Evolutionary conservation across 2,329 filamentous ascomycete genomes (phyloP).

Genomic region (Chaetomium strumarium): DNA sequence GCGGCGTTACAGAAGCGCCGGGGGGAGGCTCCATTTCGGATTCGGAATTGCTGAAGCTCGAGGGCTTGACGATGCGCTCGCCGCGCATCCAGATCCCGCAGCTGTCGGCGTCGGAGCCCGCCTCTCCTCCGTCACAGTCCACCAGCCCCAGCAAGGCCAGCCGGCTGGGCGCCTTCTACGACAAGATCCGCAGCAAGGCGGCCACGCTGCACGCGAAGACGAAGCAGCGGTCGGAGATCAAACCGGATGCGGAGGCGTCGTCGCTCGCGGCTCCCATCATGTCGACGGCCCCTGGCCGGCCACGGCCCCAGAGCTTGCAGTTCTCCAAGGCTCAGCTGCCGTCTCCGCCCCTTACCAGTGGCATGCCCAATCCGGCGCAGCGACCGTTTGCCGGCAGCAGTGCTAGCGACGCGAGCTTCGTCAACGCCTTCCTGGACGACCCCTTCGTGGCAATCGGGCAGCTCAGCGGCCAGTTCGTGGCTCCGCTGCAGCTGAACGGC

Average conservation of each 20-base stretch:
- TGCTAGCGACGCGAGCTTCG: constrained; percentile 16
- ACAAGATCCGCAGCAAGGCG: constrained; percentile 29
- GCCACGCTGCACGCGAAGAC: constrained; percentile 15
- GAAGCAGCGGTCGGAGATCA: not conserved
- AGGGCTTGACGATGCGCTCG: constrained; percentile 30
- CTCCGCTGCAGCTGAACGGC: constrained; percentile 19
- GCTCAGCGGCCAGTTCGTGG: constrained; percentile 8
- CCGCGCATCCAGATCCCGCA: constrained; percentile 22
- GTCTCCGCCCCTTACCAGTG: constrained; percentile 20
- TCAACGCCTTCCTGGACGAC: constrained; percentile 27
- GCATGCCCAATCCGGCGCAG: constrained; percentile 10
- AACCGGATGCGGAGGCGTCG: not conserved
- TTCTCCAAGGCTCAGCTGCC: constrained; percentile 14
- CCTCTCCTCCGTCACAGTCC: constrained; percentile 20
- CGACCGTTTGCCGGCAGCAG: not conserved
- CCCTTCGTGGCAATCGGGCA: constrained; percentile 23
- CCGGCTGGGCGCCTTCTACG: constrained; percentile 29
- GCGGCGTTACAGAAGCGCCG: constrained; percentile 10
- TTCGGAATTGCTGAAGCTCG: constrained; percentile 30
- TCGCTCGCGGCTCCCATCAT: constrained; percentile 5
- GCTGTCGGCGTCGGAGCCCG: constrained; percentile 17
- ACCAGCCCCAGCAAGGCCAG: constrained; percentile 25
- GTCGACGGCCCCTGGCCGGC: constrained; percentile 15
- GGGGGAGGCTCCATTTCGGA: constrained; percentile 28
- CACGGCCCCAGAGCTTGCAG: constrained; percentile 11